These are phyloP conservation scores for Sedum album DNA, from an alignment of 164 flowering plant genomes.

Conservation along the genomic window DNA sequence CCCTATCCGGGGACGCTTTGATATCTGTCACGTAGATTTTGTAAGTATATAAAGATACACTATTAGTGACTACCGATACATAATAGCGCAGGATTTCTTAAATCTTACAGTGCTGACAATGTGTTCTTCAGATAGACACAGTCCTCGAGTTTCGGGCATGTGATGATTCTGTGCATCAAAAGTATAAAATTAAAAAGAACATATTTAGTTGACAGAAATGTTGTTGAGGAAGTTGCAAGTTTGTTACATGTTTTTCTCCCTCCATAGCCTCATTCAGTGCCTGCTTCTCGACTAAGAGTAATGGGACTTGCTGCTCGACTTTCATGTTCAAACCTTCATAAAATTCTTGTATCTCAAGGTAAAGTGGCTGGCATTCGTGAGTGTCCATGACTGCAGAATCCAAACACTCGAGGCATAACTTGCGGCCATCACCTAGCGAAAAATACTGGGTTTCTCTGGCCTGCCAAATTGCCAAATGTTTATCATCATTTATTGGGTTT, in stretches of 20 bases:
- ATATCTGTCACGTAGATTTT: slow-evolving; percentile 26
- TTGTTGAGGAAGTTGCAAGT: not conserved
- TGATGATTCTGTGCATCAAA: slow-evolving; percentile 35
- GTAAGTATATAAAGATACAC: not conserved
- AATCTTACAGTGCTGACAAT: slow-evolving; percentile 79
- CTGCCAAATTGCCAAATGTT: slow-evolving; percentile 19
- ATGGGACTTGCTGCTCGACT: slow-evolving; percentile 50
- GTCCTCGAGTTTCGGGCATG: slow-evolving; percentile 95
- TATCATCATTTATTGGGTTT: not conserved
- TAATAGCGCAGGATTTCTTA: slow-evolving; percentile 14
- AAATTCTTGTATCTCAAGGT: slow-evolving; percentile 49
- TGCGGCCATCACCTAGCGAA: slow-evolving; percentile 56
- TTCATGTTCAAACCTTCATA: slow-evolving; percentile 57
- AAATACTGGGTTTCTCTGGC: slow-evolving; percentile 37
- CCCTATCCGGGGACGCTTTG: slow-evolving; percentile 69
- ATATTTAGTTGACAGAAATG: not conserved
- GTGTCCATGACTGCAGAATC: slow-evolving; percentile 63
- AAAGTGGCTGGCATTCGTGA: slow-evolving; percentile 51
- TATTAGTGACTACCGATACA: not conserved
- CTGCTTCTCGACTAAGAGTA: slow-evolving; percentile 58
- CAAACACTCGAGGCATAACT: slow-evolving; percentile 59
- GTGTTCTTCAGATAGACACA: slow-evolving; percentile 91
- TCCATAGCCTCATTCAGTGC: slow-evolving; percentile 68
- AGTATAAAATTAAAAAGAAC: not conserved
- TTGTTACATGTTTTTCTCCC: slow-evolving; percentile 76